Evolutionary conservation across 2,329 filamentous ascomycete genomes (phyloP), one percentile per base, ranked within the genome.

Genomic region (Monilinia laxa): DNA sequence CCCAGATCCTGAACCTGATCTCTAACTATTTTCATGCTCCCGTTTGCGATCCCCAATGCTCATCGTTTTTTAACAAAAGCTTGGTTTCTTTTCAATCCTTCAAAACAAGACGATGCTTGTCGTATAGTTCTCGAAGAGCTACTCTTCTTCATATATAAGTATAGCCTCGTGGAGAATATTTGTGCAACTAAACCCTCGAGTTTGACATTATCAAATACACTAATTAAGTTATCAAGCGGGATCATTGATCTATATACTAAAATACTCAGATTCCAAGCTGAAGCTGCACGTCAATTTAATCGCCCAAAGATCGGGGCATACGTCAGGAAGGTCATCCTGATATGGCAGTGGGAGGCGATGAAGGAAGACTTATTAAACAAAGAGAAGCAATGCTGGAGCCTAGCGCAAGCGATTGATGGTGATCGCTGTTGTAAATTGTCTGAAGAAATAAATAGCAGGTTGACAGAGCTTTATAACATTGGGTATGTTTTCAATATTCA

Each of bases 201-300:
- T 49, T 28, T 18, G 0, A 4, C 3, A 10, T 14, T n/a, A 14
- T 5, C 25, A 1, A n/a, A 7, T 11, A 35, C 25, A 10, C 11
- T 4, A 42, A 1, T n/a, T 45, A 20, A 16, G 20, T 42, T 63
- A n/a, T 54, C n/a, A 2, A 28, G 5, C 12, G 35, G 25, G 18
- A 54, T 63, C 16, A 35, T 40, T 10, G 51, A 63, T 1, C 16
- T 63, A 10, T 63, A 63, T 63, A 54, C 60, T 23, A 25, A 54
- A 16, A 63, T 63, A 40, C 47, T 63, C 1, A 18, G 3, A n/a
- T 63, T 63, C 11, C 45, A 63, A 51, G 35, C 60, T 10, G 31
- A 62, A 20, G 31, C 20, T 20, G 18, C 53, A n/a, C 52, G 59
- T 4, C 47, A 62, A 52, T n/a, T 40, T 2, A 14, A 11, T 11